phyloP scores from a whole-genome alignment of 768 basidiomycete species.

The Psilocybe sp. region DNA sequence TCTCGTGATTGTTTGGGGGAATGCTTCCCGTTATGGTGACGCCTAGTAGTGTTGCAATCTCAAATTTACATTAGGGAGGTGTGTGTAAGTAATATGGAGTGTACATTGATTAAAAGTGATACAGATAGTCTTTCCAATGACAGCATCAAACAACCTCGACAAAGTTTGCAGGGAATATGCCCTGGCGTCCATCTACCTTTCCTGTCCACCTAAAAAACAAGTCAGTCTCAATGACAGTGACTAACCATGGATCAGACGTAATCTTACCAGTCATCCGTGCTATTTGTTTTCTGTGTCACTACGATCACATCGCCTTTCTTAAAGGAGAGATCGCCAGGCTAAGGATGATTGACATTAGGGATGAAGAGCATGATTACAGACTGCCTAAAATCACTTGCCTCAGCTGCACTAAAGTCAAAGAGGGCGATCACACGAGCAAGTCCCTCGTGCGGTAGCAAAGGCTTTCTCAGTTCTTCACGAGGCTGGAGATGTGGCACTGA shows the following conservation, averaged over 20 bases:
- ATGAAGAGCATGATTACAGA: neutral
- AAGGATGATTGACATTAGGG: slow-evolving; percentile 6
- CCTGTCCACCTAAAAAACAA: slow-evolving; percentile 69
- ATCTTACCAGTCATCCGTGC: slow-evolving; percentile 71
- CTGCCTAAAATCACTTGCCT: slow-evolving; percentile 39
- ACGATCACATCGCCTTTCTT: slow-evolving; percentile 72
- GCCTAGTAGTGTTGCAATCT: no score
- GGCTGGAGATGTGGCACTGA: slow-evolving; percentile 32
- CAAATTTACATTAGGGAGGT: no score
- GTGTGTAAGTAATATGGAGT: no score
- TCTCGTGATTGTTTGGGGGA: no score
- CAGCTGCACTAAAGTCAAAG: slow-evolving; percentile 70
- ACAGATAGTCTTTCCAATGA: no score
- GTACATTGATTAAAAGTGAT: no score
- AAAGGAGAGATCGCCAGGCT: slow-evolving; percentile 77
- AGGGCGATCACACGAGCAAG: slow-evolving; percentile 72
- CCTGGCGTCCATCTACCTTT: slow-evolving; percentile 53
- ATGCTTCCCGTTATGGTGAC: no score
- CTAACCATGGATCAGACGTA: neutral
- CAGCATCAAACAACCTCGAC: slow-evolving; percentile 54
- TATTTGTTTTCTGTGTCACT: slow-evolving; percentile 67
- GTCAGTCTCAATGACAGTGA: neutral
- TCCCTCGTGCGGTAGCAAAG: slow-evolving; percentile 54
- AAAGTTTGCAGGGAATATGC: slow-evolving; percentile 83
- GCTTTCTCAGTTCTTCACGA: slow-evolving; percentile 47